Evolutionary conservation across 2,329 filamentous ascomycete genomes (phyloP).

Genomic region (Colletotrichum navitas): DNA sequence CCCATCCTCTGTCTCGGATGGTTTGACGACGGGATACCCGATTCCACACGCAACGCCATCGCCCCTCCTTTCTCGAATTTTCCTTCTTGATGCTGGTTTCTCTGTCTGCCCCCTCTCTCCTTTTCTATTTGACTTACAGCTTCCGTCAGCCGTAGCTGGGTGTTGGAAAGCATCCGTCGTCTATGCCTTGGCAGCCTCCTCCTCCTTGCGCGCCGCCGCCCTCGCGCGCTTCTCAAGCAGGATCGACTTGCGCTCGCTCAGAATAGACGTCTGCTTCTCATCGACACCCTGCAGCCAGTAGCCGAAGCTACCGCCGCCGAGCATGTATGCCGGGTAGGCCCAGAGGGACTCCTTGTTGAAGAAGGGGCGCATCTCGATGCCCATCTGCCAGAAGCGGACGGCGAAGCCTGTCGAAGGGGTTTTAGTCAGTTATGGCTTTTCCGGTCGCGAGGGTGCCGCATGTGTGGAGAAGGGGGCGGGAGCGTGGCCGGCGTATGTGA

Average conservation of each 20-base stretch:
- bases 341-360: conserved; percentile 87
- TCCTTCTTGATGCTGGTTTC: not conserved
- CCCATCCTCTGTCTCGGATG: not conserved
- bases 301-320: conserved; percentile 89
- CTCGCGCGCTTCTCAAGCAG: conserved; percentile 92
- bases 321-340: conserved; percentile 91
- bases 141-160: not conserved
- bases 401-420: conserved; percentile 77
- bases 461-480: conserved; percentile 18
- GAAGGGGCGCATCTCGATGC: conserved; percentile 97
- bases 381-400: conserved; percentile 95
- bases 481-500: not conserved
- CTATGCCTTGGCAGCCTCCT: conserved; percentile 52
- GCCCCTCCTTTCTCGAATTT: not conserved
- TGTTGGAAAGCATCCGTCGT: not conserved
- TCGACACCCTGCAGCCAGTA: conserved; percentile 97
- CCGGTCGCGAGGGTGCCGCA: conserved; percentile 29
- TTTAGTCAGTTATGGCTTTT: not conserved
- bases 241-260: conserved; percentile 82
- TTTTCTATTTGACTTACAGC: not conserved
- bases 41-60: not conserved
- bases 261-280: conserved; percentile 80
- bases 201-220: conserved; percentile 55
- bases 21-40: not conserved
- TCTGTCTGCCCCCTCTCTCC: not conserved